phyloP scores from a whole-genome alignment of 371 early-diverging fungal genomes.

The Mortierella sp. region DNA sequence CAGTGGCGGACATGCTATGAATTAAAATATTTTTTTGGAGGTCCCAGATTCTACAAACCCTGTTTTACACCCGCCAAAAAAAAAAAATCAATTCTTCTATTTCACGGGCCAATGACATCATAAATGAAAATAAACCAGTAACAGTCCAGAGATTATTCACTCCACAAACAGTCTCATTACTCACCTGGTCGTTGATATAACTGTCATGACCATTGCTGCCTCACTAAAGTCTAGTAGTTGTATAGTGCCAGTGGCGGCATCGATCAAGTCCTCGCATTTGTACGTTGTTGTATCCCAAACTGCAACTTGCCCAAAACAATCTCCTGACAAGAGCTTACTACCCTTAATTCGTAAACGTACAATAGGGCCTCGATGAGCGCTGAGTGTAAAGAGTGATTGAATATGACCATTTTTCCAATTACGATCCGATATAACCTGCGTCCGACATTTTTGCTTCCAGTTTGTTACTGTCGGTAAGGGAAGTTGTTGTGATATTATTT shows the following conservation, averaged over 20 bases:
- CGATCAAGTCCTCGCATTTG: slow-evolving; percentile 20
- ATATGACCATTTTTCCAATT: slow-evolving; percentile 49
- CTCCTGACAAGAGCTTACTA: slow-evolving; percentile 36
- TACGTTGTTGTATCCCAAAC: slow-evolving; percentile 37
- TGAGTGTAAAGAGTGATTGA: slow-evolving; percentile 31
- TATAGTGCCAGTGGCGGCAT: slow-evolving; percentile 42
- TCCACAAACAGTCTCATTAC: slow-evolving; percentile 2
- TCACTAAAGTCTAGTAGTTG: slow-evolving; percentile 50
- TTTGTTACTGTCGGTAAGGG: slow-evolving; percentile 8
- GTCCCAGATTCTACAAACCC: slow-evolving; percentile 49
- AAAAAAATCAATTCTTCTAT: background rate
- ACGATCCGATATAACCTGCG: slow-evolving; percentile 37
- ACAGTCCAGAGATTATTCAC: no score
- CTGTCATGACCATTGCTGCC: slow-evolving; percentile 39
- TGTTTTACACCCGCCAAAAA: slow-evolving; percentile 4
- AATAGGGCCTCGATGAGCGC: slow-evolving; percentile 31
- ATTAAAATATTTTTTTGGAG: slow-evolving; percentile 26
- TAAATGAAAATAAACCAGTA: background rate
- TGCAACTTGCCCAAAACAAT: slow-evolving; percentile 48
- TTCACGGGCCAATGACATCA: slow-evolving; percentile 3
- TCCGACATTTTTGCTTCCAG: slow-evolving; percentile 43
- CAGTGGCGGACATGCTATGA: slow-evolving; percentile 17
- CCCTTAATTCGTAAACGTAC: slow-evolving; percentile 44
- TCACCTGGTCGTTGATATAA: slow-evolving; percentile 51
- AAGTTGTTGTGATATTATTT: background rate